A percentile compares a stretch with the other conserved stretches of the same genome.
Evolutionary conservation across 177 flowering plant species (phyloP).

Genomic region (Telopea speciosissima): DNA sequence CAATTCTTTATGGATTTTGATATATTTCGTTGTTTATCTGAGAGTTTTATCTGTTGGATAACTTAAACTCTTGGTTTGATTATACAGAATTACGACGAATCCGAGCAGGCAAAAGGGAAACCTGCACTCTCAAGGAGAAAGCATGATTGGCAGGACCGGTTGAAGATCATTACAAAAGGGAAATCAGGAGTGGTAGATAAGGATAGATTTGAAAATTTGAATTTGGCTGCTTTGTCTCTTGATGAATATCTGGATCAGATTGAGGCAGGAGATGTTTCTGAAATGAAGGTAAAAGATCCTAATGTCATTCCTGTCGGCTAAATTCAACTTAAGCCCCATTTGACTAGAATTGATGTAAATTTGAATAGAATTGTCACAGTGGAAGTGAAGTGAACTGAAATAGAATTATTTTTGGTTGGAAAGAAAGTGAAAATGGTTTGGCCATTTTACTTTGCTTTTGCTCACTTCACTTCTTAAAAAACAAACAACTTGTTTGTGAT

Average conservation of each 20-base stretch:
- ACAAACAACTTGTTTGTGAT: not conserved
- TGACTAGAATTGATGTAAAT: no score
- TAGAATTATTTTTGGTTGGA: no score
- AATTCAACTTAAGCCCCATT: no score
- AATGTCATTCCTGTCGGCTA: no score
- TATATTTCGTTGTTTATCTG: not conserved
- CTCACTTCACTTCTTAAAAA: no score
- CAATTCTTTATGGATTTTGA: not conserved
- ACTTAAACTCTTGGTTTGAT: not conserved
- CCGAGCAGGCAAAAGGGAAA: conserved; percentile 39
- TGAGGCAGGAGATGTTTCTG: conserved; percentile 28
- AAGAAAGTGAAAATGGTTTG: not conserved
- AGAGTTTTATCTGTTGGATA: not conserved
- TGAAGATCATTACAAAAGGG: conserved; percentile 53
- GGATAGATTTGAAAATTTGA: conserved; percentile 37
- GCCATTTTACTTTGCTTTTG: no score
- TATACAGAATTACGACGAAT: conserved; percentile 22
- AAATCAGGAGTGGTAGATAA: conserved; percentile 43
- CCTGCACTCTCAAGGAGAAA: conserved; percentile 42
- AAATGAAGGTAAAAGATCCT: conserved; percentile 37
- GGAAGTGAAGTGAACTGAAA: no score
- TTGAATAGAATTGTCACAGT: no score
- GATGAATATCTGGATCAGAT: conserved; percentile 47
- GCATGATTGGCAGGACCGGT: conserved; percentile 71
- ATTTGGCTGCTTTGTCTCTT: conserved; percentile 35